Evolutionary conservation across 306 rosid genomes (phyloP), one percentile per base, ranked within the genome.

Genomic region (Trifolium fragiferum): DNA sequence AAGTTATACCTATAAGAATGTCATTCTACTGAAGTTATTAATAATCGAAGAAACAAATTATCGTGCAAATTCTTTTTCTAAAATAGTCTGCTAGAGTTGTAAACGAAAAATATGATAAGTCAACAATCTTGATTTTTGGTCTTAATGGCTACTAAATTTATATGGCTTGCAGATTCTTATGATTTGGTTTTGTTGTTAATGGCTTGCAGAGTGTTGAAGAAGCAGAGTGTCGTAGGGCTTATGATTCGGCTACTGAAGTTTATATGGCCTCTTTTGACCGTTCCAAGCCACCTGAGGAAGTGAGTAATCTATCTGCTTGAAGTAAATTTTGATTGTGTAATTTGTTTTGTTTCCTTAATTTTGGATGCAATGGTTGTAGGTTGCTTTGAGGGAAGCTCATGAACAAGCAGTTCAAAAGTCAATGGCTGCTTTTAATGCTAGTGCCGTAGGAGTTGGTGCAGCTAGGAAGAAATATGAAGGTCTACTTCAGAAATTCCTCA

Each of bases 181-280:
- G n/a, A n/a, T n/a, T n/a, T n/a, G 69, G 47, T 73, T 54, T 75
- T 15, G 30, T 30, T 75, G 33, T 50, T 73, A 66, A 49, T 80
- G 19, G 65, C 77, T 72, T 70, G 76, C 89, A 94, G 99, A 92
- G 90, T 82, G 99, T 92, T 74, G 99, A 92, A 86, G 99, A 92
- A 84, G 83, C 93, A 1, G 97, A 90, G 87, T 94, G 99, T 74
- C 91, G 77, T n/a, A 83, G 80, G 74, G 98, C 99, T 40, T 89
- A 83, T 84, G 97, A 92, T 80, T 80, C 80, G 70, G 96, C 98
- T 69, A 51, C 89, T 66, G 93, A 89, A 60, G 82, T 85, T 64
- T 92, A 94, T 68, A 89, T 81, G 92, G 82, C 93, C 49, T 58
- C 90, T 44, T 92, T 92, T 85, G 95, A 90, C 63, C 89, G 85